These are phyloP conservation scores for Cadophora gregata DNA, from an alignment of 2,329 filamentous ascomycete species.

Conservation along the genomic window DNA sequence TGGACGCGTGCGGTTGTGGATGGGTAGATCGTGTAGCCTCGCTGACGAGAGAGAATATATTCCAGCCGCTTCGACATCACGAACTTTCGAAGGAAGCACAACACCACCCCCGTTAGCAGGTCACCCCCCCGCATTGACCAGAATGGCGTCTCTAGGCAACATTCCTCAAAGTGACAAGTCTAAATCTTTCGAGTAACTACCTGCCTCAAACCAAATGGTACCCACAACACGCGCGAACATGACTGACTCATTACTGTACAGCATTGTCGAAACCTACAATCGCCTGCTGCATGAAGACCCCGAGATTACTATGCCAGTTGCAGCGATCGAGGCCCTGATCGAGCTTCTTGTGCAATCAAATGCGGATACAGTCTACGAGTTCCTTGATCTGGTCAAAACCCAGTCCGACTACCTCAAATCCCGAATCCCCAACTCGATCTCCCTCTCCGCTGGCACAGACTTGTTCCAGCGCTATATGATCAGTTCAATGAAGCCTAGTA, in stretches of 20 bases:
- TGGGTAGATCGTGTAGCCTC: background rate
- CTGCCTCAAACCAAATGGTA: background rate
- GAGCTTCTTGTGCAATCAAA: constrained; percentile 80
- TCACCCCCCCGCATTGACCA: constrained; percentile 39
- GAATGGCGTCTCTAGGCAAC: constrained; percentile 42
- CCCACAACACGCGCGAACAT: background rate
- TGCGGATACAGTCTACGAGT: constrained; percentile 90
- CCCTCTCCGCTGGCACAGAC: constrained; percentile 90
- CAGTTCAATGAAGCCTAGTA: constrained; percentile 62
- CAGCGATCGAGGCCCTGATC: constrained; percentile 90
- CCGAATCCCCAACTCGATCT: constrained; percentile 85
- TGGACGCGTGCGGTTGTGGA: background rate
- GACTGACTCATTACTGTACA: constrained; percentile 40
- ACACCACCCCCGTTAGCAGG: constrained; percentile 41
- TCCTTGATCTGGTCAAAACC: constrained; percentile 78
- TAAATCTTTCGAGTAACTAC: constrained; percentile 41
- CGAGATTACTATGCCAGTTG: constrained; percentile 93
- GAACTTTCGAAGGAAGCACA: constrained; percentile 39
- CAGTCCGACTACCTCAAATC: constrained; percentile 80
- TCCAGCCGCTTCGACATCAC: constrained; percentile 6
- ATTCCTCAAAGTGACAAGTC: constrained; percentile 32
- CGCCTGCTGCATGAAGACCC: constrained; percentile 70
- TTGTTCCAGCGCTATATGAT: constrained; percentile 95
- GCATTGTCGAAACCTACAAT: constrained; percentile 70
- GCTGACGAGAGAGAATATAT: constrained; percentile 16